Conservation (phyloP, 805 yeast genomes). For the Henningerozyma blattae region DNA sequence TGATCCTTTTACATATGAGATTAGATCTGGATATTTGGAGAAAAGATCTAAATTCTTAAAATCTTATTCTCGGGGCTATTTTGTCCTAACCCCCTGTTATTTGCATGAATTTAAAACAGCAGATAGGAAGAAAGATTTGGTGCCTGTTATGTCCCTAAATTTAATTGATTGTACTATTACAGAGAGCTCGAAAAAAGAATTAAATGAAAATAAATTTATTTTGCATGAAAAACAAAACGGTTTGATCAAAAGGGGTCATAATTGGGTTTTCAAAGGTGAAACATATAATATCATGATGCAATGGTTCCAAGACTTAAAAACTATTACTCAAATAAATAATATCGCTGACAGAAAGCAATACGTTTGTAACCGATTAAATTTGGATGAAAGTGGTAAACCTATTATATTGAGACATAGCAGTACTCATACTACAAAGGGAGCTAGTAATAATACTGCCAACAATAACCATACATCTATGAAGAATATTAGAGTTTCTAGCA, state of each 20-base stretch:
- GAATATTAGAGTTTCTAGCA: too few species aligned
- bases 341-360: constrained; percentile 45
- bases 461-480: too few species aligned
- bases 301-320: constrained; percentile 75
- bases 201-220: constrained; percentile 60
- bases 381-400: constrained; percentile 1
- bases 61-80: constrained; percentile 81
- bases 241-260: constrained; percentile 68
- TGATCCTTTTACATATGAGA: constrained; percentile 55
- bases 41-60: constrained; percentile 85
- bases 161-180: constrained; percentile 71
- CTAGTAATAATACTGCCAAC: too few species aligned
- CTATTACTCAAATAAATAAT: constrained; percentile 49
- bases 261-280: constrained; percentile 87
- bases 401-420: neutral
- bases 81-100: constrained; percentile 78
- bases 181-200: constrained; percentile 64
- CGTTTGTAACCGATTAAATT: constrained; percentile 13
- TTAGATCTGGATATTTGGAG: constrained; percentile 75
- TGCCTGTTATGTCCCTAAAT: constrained; percentile 74
- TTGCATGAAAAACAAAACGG: constrained; percentile 69
- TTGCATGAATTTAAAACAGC: constrained; percentile 82
- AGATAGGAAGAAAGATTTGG: constrained; percentile 71
- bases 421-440: neutral
- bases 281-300: constrained; percentile 65